These are phyloP conservation scores for Hansenula sp. DNA, from an alignment of 1,139 yeast genomes.

Conservation along the genomic window DNA sequence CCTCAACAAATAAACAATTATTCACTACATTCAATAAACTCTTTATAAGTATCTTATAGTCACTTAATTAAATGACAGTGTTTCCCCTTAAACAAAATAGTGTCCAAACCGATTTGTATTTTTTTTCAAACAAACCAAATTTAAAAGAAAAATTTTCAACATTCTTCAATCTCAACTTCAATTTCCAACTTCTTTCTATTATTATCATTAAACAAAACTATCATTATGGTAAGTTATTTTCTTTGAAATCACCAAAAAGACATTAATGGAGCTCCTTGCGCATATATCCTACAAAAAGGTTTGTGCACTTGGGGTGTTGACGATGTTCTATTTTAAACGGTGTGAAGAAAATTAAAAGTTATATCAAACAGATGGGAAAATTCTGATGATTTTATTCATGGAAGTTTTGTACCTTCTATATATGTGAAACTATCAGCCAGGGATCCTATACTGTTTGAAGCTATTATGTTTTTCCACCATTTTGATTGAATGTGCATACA, in stretches of 20 bases:
- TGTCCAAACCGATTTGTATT: too few species aligned
- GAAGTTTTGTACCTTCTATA: too few species aligned
- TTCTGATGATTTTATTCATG: neutral
- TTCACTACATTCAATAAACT: neutral
- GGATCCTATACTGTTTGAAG: too few species aligned
- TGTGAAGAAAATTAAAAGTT: neutral
- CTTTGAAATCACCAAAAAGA: conserved; percentile 1
- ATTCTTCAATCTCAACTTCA: too few species aligned
- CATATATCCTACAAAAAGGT: conserved; percentile 6
- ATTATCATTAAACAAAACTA: too few species aligned
- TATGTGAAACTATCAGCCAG: too few species aligned
- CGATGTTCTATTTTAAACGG: conserved; percentile 11
- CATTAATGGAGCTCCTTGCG: conserved; percentile 21
- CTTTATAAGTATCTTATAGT: neutral
- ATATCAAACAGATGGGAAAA: too few species aligned
- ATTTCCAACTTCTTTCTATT: too few species aligned
- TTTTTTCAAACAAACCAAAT: too few species aligned
- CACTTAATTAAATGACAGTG: neutral
- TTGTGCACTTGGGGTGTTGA: conserved; percentile 20
- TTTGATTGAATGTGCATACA: conserved; percentile 1
- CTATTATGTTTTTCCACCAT: neutral
- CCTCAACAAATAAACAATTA: too few species aligned
- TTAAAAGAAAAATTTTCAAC: too few species aligned
- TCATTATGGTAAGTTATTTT: too few species aligned
- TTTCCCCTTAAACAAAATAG: neutral